Evolutionary conservation across 305 asterid genomes (phyloP).

Genomic region (Andrographis paniculata): DNA sequence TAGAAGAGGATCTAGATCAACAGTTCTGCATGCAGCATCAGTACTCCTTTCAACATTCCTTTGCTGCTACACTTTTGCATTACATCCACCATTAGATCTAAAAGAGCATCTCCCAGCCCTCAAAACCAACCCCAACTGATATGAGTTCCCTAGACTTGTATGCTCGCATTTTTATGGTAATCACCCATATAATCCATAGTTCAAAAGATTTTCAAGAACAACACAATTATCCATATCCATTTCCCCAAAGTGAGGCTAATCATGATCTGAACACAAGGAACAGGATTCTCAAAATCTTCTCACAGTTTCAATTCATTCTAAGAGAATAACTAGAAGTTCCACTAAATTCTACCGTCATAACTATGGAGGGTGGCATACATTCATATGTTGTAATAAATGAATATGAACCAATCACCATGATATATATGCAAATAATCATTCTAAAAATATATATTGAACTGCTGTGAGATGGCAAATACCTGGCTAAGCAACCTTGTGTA

Average conservation of each 20-base stretch:
- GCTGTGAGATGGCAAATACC: constrained; percentile 33
- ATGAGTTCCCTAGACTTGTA: background rate
- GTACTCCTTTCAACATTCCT: background rate
- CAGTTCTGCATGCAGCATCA: background rate
- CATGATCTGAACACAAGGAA: background rate
- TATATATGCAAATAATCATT: too few relatives aligned
- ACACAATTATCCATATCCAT: background rate
- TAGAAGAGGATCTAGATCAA: too few relatives aligned
- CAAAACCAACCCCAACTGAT: too few relatives aligned
- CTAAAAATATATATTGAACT: background rate
- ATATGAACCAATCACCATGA: too few relatives aligned
- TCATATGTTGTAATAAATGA: too few relatives aligned
- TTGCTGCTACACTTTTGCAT: background rate
- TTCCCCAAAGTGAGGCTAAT: background rate
- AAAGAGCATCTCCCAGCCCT: too few relatives aligned
- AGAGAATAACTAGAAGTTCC: background rate
- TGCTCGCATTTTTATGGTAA: background rate
- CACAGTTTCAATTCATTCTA: background rate
- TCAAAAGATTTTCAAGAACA: background rate
- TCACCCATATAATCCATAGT: background rate
- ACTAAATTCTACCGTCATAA: too few relatives aligned
- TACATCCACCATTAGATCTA: background rate
- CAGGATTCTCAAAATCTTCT: background rate
- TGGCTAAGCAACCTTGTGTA: constrained; percentile 64
- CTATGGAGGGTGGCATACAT: too few relatives aligned